Evolutionary conservation across 805 yeast genomes (phyloP).

Genomic region (Pichia californica): DNA sequence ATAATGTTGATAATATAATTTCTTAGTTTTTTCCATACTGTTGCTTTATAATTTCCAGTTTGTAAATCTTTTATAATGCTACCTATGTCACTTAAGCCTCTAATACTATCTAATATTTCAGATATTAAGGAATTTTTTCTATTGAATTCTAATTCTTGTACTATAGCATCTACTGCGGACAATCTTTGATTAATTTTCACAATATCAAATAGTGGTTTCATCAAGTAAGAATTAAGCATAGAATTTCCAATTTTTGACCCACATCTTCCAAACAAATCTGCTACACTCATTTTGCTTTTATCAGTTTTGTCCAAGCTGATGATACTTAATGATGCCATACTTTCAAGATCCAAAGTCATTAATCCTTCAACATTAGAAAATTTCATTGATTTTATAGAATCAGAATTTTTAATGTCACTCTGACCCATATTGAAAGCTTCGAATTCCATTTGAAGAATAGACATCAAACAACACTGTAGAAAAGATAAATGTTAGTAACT

Average conservation of each 20-base stretch:
- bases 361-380: constrained; percentile 5
- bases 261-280: constrained; percentile 21
- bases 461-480: constrained; percentile 8
- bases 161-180: constrained; percentile 23
- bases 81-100: constrained; percentile 27
- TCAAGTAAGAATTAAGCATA: constrained; percentile 30
- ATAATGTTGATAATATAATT: constrained; percentile 19
- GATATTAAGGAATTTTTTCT: constrained; percentile 12
- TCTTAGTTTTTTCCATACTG: constrained; percentile 28
- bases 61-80: constrained; percentile 17
- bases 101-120: constrained; percentile 18
- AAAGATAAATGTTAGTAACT: background rate
- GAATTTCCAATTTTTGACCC: constrained; percentile 27
- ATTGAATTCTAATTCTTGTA: constrained; percentile 7
- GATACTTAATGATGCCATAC: constrained; percentile 24
- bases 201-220: constrained; percentile 29
- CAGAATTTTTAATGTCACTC: background rate
- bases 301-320: constrained; percentile 5
- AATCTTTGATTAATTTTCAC: constrained; percentile 26
- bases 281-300: constrained; percentile 12
- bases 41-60: constrained; percentile 22
- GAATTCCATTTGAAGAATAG: constrained; percentile 8
- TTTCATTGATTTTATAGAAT: constrained; percentile 7
- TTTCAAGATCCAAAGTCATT: constrained; percentile 26
- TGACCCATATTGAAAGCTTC: constrained; percentile 4